phyloP scores from a whole-genome alignment of 192 early-diverging fungal species.

The Podila verticillata region DNA sequence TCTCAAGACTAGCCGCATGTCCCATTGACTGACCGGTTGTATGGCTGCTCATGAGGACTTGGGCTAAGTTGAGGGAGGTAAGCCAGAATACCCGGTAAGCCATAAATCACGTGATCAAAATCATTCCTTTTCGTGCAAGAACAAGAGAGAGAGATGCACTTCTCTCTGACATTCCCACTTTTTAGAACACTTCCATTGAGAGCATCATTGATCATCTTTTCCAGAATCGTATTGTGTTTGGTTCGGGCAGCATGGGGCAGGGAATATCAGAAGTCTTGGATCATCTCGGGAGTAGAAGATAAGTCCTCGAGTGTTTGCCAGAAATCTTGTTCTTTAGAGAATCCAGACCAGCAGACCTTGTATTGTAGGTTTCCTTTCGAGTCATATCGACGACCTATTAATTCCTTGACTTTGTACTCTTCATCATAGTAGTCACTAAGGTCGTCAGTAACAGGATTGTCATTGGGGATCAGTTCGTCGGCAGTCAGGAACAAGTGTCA shows the following conservation, averaged over 20 bases:
- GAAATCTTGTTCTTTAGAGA: not conserved
- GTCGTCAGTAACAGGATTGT: not conserved
- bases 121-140: no score
- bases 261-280: not conserved
- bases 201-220: not conserved
- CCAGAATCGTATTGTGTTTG: not conserved
- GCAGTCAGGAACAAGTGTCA: no score
- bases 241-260: not conserved
- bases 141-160: not conserved
- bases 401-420: not conserved
- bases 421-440: not conserved
- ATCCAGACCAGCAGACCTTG: not conserved
- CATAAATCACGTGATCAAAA: no score
- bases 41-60: no score
- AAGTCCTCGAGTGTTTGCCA: not conserved
- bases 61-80: no score
- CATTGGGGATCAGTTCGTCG: no score
- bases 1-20: no score
- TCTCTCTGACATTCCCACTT: not conserved
- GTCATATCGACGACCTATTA: not conserved
- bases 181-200: not conserved
- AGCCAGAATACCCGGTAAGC: no score
- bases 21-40: no score
- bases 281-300: not conserved
- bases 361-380: not conserved